Base-by-base conservation (phyloP, 106 monocot genomes). In the Vanilla planifolia region DNA sequence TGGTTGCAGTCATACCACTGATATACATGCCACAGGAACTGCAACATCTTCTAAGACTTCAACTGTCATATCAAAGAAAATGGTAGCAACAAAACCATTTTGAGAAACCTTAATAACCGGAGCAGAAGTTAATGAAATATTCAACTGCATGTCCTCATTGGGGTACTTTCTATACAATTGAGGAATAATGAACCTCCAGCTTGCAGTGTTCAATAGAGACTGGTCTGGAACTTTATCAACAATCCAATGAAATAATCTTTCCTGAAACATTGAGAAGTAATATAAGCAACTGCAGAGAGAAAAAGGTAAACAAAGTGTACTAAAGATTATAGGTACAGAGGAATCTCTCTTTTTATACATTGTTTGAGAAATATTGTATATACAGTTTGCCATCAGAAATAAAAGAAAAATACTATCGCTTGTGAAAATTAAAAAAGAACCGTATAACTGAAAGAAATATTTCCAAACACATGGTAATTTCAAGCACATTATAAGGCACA, bases 1-100 rank as follows among this genome's bases (percentile, higher is more conserved):
- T 1, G 67, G 5, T 15, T 25, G 37, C 42, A 60, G 39, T n/a
- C 70, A 50, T 86, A 89, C 95, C 83, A 86, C 69, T 32, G 82
- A 80, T 75, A 95, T 82, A 67, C 91, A 98, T 36, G 98, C 98
- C 67, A 92, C 98, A 51, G 98, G 70, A 59, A 88, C 63, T 55
- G 60, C 52, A 7, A 75, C 69, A 34, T 60, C 40, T 67, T 92
- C 75, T 48, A 88, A 39, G 30, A 98, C 92, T 82, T 88, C 72
- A 52, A 85, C 70, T 15, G 42, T 78, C 73, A 98, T 77, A 55
- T 98, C 98, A 21, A 70, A 67, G 24, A 51, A 68, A 50, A 98
- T 73, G 51, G 74, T 79, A 33, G 74, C 65, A 61, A 62, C 79
- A 45, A 98, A 65, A 6, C 74, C 73, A 30, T 79, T 47, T 48